A percentile compares a stretch with the other conserved stretches of the same genome.
Conservation (phyloP, 139 green algal genomes). For the Yamagishiella unicocca region DNA sequence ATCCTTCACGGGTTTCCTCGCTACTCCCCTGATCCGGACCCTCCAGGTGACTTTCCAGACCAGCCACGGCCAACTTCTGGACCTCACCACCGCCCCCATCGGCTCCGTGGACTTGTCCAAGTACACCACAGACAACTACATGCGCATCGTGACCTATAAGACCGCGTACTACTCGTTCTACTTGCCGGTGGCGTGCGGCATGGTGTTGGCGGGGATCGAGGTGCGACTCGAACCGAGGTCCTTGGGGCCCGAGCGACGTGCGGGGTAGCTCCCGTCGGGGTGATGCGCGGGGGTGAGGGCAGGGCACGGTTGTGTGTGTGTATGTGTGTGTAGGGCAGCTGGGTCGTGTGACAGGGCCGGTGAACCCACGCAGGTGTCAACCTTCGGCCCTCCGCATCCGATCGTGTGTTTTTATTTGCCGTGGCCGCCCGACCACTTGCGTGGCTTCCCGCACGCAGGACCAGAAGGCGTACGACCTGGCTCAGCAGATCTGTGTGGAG, state of each 20-base stretch:
- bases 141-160: conserved; percentile 97
- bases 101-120: conserved; percentile 82
- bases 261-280: too few relatives aligned
- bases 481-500: conserved; percentile 86
- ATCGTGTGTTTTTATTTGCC: too few relatives aligned
- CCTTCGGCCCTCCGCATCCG: too few relatives aligned
- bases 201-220: conserved; percentile 87
- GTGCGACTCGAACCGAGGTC: too few relatives aligned
- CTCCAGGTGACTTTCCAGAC: conserved; percentile 94
- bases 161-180: conserved; percentile 97
- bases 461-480: conserved; percentile 56
- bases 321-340: background rate
- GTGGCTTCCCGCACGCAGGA: conserved; percentile 9
- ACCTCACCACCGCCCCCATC: conserved; percentile 95
- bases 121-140: conserved; percentile 96
- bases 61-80: conserved; percentile 94
- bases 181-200: conserved; percentile 92
- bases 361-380: too few relatives aligned
- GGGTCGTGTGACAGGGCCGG: background rate
- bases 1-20: too few relatives aligned
- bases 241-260: too few relatives aligned
- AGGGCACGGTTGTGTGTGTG: background rate
- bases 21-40: too few relatives aligned
- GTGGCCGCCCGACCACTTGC: background rate
- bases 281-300: too few relatives aligned